These are phyloP conservation scores for Penicillium chermesinum DNA, from an alignment of 495 filamentous ascomycete genomes.

Conservation along the genomic window DNA sequence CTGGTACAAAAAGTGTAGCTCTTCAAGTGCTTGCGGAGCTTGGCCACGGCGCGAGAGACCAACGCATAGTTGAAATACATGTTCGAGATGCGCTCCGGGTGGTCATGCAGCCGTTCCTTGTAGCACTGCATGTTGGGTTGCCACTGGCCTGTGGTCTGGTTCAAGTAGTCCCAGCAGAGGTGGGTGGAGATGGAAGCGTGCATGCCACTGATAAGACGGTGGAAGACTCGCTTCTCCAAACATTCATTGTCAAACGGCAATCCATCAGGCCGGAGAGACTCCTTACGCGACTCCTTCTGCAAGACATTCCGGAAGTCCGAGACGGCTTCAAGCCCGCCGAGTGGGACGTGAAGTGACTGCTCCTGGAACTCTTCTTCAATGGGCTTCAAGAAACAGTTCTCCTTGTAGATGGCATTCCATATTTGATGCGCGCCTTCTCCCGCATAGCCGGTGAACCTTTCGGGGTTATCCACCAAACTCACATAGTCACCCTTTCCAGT, in stretches of 20 bases:
- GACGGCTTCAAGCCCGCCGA: slow-evolving; percentile 57
- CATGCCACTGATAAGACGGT: slow-evolving; percentile 93
- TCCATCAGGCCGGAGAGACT: slow-evolving; percentile 56
- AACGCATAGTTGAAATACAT: slow-evolving; percentile 99
- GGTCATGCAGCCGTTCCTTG: slow-evolving; percentile 69
- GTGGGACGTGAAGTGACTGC: slow-evolving; percentile 21
- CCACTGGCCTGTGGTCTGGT: slow-evolving; percentile 93
- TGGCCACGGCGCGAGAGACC: slow-evolving; percentile 80
- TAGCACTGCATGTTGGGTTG: slow-evolving; percentile 89
- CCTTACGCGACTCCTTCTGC: slow-evolving; percentile 56
- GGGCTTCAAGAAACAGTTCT: slow-evolving; percentile 89
- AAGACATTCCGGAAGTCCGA: slow-evolving; percentile 81
- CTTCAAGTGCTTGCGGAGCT: slow-evolving; percentile 79
- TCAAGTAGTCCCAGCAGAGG: slow-evolving; percentile 93
- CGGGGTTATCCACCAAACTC: slow-evolving; percentile 86
- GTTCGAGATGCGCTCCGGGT: slow-evolving; percentile 91
- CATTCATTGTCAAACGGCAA: slow-evolving; percentile 83
- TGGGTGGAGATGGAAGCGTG: slow-evolving; percentile 95
- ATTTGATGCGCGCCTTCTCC: slow-evolving; percentile 79
- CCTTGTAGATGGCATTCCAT: slow-evolving; percentile 94
- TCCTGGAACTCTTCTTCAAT: slow-evolving; percentile 34
- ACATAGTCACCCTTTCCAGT: slow-evolving; percentile 92
- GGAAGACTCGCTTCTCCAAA: slow-evolving; percentile 95
- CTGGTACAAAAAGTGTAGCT: slow-evolving; percentile 89
- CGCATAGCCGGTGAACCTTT: slow-evolving; percentile 90